Evolutionary conservation across 495 filamentous ascomycete species (phyloP).

Genomic region (Talaromyces borbonicus): DNA sequence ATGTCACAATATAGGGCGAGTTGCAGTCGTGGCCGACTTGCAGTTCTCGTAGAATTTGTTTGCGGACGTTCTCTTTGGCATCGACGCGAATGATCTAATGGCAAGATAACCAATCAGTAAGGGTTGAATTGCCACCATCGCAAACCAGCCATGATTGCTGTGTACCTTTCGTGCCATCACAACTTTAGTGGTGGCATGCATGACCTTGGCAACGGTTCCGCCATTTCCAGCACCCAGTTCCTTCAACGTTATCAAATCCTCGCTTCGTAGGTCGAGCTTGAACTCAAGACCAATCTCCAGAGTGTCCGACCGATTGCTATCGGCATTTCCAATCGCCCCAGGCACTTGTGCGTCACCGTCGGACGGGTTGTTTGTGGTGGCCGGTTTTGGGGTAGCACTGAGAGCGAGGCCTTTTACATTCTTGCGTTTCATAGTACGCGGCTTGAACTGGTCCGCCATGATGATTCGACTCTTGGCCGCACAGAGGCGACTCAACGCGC

Average conservation of each 20-base stretch:
- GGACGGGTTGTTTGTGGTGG: constrained; percentile 45
- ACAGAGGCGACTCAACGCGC: not conserved
- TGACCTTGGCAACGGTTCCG: constrained; percentile 94
- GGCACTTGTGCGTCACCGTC: constrained; percentile 49
- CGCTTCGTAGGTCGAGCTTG: constrained; percentile 80
- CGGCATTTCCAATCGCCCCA: constrained; percentile 48
- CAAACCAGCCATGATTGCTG: too few species aligned
- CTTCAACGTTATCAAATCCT: constrained; percentile 86
- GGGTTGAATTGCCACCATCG: too few species aligned
- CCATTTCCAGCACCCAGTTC: constrained; percentile 95
- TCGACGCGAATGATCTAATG: constrained; percentile 94
- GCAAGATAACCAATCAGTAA: too few species aligned
- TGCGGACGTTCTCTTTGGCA: constrained; percentile 90
- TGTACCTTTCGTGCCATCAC: constrained; percentile 99
- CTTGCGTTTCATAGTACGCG: constrained; percentile 92
- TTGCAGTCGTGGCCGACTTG: constrained; percentile 98
- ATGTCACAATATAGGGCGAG: constrained; percentile 89
- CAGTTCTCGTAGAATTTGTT: constrained; percentile 89
- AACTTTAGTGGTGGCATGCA: constrained; percentile 87
- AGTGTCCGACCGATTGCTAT: constrained; percentile 57
- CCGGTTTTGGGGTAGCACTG: constrained; percentile 53
- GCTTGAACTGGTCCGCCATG: constrained; percentile 82
- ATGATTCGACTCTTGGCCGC: constrained; percentile 12
- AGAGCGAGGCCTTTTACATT: constrained; percentile 93
- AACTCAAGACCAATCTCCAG: constrained; percentile 97